Percentiles rank a stretch among this genome's conserved stretches.
These are phyloP conservation scores for Barbarea vulgaris DNA, from an alignment of 345 rosid species.

Conservation along the genomic window DNA sequence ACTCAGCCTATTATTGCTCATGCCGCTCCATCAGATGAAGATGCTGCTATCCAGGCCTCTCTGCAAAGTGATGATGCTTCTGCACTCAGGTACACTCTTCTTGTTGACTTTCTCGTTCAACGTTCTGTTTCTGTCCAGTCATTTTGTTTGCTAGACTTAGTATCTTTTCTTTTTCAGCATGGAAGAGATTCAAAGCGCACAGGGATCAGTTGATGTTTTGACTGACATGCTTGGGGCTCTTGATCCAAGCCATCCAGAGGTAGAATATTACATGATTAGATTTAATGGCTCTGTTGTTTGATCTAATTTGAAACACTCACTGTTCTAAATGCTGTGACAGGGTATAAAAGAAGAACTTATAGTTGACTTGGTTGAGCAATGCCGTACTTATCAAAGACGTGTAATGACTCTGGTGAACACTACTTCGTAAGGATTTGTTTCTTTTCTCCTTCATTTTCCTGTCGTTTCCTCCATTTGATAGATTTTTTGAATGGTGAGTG, in stretches of 20 bases:
- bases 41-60: conserved; percentile 91
- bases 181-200: conserved; percentile 78
- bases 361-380: conserved; percentile 89
- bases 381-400: conserved; percentile 81
- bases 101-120: neutral
- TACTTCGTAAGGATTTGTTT: conserved; percentile 57
- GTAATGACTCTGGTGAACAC: conserved; percentile 79
- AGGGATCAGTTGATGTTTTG: conserved; percentile 71
- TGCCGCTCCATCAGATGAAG: conserved; percentile 65
- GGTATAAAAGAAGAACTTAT: conserved; percentile 82
- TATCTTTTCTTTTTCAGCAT: conserved; percentile 49
- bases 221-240: conserved; percentile 86
- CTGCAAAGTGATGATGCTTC: conserved; percentile 86
- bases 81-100: conserved; percentile 67
- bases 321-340: conserved; percentile 50
- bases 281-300: conserved; percentile 5
- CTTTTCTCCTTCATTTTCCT: neutral
- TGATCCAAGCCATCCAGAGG: conserved; percentile 84
- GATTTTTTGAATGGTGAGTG: conserved; percentile 32
- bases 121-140: neutral
- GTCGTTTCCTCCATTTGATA: conserved; percentile 3
- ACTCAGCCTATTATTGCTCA: conserved; percentile 65
- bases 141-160: conserved; percentile 1
- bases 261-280: conserved; percentile 32
- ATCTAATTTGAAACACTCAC: conserved; percentile 1